Evolutionary conservation across 2,329 filamentous ascomycete species (phyloP), one percentile per base, ranked within the genome.

Genomic region (Aspergillus sojae): DNA sequence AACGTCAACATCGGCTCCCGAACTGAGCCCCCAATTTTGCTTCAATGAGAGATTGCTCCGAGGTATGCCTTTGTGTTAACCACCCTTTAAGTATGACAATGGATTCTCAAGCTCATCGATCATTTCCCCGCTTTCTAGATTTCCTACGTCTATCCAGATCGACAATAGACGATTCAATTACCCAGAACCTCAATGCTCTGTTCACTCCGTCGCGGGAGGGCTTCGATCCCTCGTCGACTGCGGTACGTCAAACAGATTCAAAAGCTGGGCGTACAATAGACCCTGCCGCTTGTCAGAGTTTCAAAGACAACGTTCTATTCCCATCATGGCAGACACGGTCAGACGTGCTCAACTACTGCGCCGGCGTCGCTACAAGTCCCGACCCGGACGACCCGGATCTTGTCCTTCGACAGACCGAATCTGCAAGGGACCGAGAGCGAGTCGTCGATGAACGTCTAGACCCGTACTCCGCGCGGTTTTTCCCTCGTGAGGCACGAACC

Each of bases 91-190:
- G 2, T n/a, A 43, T 43, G 21, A 39, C 7, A 14, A 36, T 16
- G 30, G 41, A 46, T 26, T 46, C 53, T 48, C 34, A 54, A 60
- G n/a, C 61, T 64, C 16, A 64, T 70, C 21, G 21, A 32, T 58
- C 52, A 61, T 57, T 52, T 62, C 66, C 23, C 16, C 11, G 11
- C 23, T 43, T 12, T 23, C 46, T 73, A 97, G 95, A 97, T 77
- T 99, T 99, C 77, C 86, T 99, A 26, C 91, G 93, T 45, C 79
- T 95, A 68, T 97, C 94, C 11, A 89, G 95, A 67, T 85, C 88
- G 58, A 88, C 91, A 55, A 90, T 97, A 73, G 95, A 99, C 79
- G 95, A 99, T 79, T 93, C 91, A 52, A 98, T 99, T 74, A 88
- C 89, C 0, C 94, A 97, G 74, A 94, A 96, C 72, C 87, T 99